Conservation (phyloP, 1,284 basidiomycete genomes). For the Cryptococcus hybrid region DNA sequence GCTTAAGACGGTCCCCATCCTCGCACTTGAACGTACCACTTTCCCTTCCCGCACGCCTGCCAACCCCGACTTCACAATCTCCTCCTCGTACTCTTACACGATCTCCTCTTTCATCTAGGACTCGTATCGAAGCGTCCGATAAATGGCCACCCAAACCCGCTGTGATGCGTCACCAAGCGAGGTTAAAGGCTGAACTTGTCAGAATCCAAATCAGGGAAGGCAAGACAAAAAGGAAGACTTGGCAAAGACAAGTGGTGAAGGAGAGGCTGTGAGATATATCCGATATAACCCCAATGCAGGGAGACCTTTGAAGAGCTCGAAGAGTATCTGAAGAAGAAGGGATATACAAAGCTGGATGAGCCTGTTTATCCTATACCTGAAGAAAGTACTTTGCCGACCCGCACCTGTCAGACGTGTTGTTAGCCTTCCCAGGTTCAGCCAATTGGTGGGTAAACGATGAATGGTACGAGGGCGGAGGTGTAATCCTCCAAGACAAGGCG, state of each 20-base stretch:
- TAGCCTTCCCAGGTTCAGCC: conserved; percentile 67
- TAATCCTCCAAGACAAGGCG: conserved; percentile 97
- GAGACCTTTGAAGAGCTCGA: conserved; percentile 25
- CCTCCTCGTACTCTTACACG: conserved; percentile 81
- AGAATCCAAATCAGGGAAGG: conserved; percentile 79
- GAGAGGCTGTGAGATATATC: conserved; percentile 66
- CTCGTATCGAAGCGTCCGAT: conserved; percentile 74
- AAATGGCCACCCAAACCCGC: conserved; percentile 78
- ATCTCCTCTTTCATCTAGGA: conserved; percentile 72
- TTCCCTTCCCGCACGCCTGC: conserved; percentile 53
- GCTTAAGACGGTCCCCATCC: conserved; percentile 64
- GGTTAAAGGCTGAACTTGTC: conserved; percentile 80
- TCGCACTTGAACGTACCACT: conserved; percentile 69
- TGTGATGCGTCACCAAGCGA: conserved; percentile 76
- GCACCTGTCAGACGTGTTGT: conserved; percentile 71
- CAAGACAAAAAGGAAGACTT: conserved; percentile 65
- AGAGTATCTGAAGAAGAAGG: conserved; percentile 9
- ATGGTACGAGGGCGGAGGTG: conserved; percentile 48
- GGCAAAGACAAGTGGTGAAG: conserved; percentile 41
- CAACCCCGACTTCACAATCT: conserved; percentile 56
- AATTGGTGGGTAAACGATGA: conserved; percentile 51
- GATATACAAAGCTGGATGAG: conserved; percentile 27
- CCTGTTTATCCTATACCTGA: conserved; percentile 34
- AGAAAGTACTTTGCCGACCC: conserved; percentile 64
- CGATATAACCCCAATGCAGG: conserved; percentile 71